A percentile compares a stretch with the other conserved stretches of the same genome.
Conservation (phyloP, 306 rosid species). For the Quercus parvula region DNA sequence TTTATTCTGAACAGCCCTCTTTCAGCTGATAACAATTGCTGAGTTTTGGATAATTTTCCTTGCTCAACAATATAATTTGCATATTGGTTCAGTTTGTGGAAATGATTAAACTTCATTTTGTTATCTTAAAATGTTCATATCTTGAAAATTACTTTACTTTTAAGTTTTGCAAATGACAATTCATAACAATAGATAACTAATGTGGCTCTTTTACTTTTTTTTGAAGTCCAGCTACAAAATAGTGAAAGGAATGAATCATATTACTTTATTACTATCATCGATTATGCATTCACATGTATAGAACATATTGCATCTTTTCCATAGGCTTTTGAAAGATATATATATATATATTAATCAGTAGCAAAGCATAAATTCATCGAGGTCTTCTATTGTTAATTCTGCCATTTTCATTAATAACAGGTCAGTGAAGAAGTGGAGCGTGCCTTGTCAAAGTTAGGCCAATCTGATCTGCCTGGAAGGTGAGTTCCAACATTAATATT, state of each 20-base stretch:
- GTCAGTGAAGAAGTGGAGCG: constrained; percentile 90
- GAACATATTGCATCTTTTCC: not conserved
- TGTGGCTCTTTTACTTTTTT: not conserved
- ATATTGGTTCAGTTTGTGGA: not conserved
- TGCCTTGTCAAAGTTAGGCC: constrained; percentile 61
- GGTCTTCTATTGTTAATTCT: constrained; percentile 19
- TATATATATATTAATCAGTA: too few relatives aligned
- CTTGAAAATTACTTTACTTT: not conserved
- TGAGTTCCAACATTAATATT: constrained; percentile 30
- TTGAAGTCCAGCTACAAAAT: not conserved
- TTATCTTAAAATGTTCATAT: not conserved
- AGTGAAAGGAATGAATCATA: not conserved
- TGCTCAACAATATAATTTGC: not conserved
- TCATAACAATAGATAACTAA: not conserved
- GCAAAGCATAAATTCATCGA: not conserved
- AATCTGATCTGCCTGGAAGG: constrained; percentile 54
- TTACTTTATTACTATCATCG: not conserved
- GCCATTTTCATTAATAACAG: constrained; percentile 39
- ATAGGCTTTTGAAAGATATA: not conserved
- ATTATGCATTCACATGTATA: not conserved
- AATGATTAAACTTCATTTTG: not conserved
- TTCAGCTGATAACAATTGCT: too few relatives aligned
- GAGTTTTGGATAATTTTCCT: not conserved
- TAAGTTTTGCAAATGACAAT: not conserved
- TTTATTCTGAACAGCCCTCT: not conserved